These are phyloP conservation scores for Ajuga chamaepitys DNA, from an alignment of 257 asterid species.

Conservation along the genomic window DNA sequence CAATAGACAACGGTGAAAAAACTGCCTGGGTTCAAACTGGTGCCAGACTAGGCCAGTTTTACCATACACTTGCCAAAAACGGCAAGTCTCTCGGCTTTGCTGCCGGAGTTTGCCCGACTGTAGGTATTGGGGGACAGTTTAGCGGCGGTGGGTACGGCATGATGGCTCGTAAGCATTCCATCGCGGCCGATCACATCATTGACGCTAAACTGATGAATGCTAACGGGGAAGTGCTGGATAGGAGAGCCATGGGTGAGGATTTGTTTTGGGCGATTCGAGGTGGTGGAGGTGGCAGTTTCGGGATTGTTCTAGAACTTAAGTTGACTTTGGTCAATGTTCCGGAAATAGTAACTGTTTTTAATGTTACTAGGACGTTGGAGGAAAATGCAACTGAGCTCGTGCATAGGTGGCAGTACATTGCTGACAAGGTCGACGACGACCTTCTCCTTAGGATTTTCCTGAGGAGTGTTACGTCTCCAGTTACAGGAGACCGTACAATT, in stretches of 20 bases:
- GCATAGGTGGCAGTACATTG: slow-evolving; percentile 30
- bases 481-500: neutral
- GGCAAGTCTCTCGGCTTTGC: slow-evolving; percentile 26
- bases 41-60: slow-evolving; percentile 29
- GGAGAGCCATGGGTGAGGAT: slow-evolving; percentile 9
- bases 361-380: slow-evolving; percentile 17
- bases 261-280: slow-evolving; percentile 43
- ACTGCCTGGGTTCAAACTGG: slow-evolving; percentile 40
- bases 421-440: slow-evolving; percentile 24
- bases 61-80: slow-evolving; percentile 12
- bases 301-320: slow-evolving; percentile 27
- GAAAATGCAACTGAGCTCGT: slow-evolving; percentile 31
- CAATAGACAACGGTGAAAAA: slow-evolving; percentile 3
- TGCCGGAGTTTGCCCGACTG: slow-evolving; percentile 39
- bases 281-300: slow-evolving; percentile 38
- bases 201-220: slow-evolving; percentile 26
- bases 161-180: slow-evolving; percentile 26
- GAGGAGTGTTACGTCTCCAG: neutral
- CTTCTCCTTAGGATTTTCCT: slow-evolving; percentile 19
- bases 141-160: slow-evolving; percentile 46
- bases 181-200: slow-evolving; percentile 31
- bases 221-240: neutral
- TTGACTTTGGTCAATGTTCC: slow-evolving; percentile 19
- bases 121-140: slow-evolving; percentile 43
- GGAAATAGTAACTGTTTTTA: slow-evolving; percentile 23